These are phyloP conservation scores for Cryptomeria japonica DNA, from an alignment of 75 land plant species.

Conservation along the genomic window DNA sequence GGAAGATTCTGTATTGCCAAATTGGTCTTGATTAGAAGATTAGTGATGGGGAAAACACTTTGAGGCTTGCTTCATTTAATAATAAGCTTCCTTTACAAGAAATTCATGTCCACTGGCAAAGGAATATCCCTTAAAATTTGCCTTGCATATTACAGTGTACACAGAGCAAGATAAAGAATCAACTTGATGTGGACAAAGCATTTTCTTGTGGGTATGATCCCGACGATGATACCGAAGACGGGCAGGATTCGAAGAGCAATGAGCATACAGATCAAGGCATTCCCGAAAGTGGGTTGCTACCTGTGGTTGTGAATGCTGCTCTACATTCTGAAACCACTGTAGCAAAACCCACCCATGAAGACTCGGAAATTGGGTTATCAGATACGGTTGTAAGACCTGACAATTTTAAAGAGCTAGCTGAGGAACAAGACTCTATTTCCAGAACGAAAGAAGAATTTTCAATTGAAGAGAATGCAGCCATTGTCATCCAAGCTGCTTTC, in stretches of 20 bases:
- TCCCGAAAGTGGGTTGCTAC: neutral
- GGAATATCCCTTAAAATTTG: neutral
- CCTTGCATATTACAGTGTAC: neutral
- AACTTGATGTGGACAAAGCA: neutral
- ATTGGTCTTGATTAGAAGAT: neutral
- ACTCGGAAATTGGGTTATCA: neutral
- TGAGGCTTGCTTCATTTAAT: neutral
- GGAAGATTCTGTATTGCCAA: neutral
- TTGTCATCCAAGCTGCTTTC: slow-evolving; percentile 28
- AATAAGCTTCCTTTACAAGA: neutral
- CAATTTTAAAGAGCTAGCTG: neutral
- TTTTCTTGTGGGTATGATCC: slow-evolving; percentile 1
- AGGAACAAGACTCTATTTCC: neutral
- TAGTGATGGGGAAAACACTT: neutral
- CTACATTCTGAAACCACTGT: neutral
- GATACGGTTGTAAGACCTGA: neutral
- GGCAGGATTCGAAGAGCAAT: neutral
- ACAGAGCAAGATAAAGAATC: neutral
- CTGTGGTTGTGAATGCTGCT: neutral
- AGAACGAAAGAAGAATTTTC: neutral
- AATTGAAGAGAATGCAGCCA: slow-evolving; percentile 23
- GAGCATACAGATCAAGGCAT: neutral
- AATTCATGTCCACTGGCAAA: neutral
- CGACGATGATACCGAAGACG: neutral
- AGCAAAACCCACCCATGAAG: neutral